Conservation (phyloP, 306 rosid species). For the Ceratonia siliqua region DNA sequence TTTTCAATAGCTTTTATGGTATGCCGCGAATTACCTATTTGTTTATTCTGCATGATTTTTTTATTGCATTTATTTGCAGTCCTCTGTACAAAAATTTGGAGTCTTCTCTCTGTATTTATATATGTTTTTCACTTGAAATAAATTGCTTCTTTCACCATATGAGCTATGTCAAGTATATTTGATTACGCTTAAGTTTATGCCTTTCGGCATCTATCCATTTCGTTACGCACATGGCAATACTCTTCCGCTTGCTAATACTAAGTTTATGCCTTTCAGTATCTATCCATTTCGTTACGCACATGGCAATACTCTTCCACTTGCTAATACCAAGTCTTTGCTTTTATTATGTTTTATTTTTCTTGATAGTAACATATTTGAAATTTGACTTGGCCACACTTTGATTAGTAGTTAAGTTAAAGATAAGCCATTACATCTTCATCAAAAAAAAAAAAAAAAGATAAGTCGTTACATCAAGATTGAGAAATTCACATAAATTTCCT, state of each 20-base stretch:
- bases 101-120: background rate
- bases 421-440: no score
- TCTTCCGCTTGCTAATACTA: background rate
- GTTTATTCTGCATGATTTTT: background rate
- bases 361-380: background rate
- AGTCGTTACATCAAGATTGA: no score
- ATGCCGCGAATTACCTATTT: conserved; percentile 1
- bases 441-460: no score
- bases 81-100: background rate
- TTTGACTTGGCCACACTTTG: background rate
- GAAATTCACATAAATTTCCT: no score
- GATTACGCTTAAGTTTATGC: background rate
- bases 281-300: background rate
- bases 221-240: background rate
- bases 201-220: background rate
- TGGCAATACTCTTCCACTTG: background rate
- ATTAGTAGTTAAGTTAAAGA: no score
- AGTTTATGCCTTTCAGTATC: background rate
- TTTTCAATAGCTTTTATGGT: background rate
- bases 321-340: background rate
- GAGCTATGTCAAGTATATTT: background rate
- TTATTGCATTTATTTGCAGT: background rate
- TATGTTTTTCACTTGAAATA: background rate
- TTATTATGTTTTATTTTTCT: background rate
- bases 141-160: background rate